These are phyloP conservation scores for Alternaria metachromatica DNA, from an alignment of 2,329 filamentous ascomycete species.

Conservation along the genomic window DNA sequence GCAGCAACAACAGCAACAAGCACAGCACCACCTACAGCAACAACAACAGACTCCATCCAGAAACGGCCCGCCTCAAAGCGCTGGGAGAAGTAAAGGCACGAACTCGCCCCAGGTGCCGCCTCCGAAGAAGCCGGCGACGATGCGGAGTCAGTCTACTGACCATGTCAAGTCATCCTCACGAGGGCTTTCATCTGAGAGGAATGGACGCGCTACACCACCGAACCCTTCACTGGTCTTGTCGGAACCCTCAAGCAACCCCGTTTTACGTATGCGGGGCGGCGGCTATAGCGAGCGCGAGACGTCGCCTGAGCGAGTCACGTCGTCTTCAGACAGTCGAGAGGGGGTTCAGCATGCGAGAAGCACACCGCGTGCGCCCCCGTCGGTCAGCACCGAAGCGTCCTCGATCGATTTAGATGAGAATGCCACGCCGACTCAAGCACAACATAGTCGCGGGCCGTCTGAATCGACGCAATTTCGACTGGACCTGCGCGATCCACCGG, in stretches of 20 bases:
- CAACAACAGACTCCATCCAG: slow-evolving; percentile 28
- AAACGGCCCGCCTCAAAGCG: slow-evolving; percentile 34
- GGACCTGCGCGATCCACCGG: slow-evolving; percentile 44
- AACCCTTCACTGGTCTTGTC: slow-evolving; percentile 30
- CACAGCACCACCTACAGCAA: slow-evolving; percentile 2
- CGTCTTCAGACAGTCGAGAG: slow-evolving; percentile 41
- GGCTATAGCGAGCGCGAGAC: slow-evolving; percentile 32
- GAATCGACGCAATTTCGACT: slow-evolving; percentile 44
- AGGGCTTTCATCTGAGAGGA: slow-evolving; percentile 42
- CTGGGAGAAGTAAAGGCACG: slow-evolving; percentile 35
- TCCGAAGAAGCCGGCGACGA: slow-evolving; percentile 32
- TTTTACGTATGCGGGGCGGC: slow-evolving; percentile 23
- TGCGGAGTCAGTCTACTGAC: slow-evolving; percentile 41
- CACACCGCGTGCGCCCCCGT: slow-evolving; percentile 33
- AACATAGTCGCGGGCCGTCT: slow-evolving; percentile 40
- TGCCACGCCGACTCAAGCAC: slow-evolving; percentile 44
- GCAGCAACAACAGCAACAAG: slow-evolving; percentile 1
- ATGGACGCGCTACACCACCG: slow-evolving; percentile 42
- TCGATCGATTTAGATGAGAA: slow-evolving; percentile 40
- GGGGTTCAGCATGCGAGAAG: slow-evolving; percentile 24
- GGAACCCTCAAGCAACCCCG: slow-evolving; percentile 31
- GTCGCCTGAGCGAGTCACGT: slow-evolving; percentile 38
- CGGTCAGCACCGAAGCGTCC: slow-evolving; percentile 27
- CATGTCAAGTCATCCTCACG: slow-evolving; percentile 35
- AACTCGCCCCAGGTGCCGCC: slow-evolving; percentile 35